Conservation (phyloP, 2,329 filamentous ascomycete species). For the Gliomastix tumulicola region DNA sequence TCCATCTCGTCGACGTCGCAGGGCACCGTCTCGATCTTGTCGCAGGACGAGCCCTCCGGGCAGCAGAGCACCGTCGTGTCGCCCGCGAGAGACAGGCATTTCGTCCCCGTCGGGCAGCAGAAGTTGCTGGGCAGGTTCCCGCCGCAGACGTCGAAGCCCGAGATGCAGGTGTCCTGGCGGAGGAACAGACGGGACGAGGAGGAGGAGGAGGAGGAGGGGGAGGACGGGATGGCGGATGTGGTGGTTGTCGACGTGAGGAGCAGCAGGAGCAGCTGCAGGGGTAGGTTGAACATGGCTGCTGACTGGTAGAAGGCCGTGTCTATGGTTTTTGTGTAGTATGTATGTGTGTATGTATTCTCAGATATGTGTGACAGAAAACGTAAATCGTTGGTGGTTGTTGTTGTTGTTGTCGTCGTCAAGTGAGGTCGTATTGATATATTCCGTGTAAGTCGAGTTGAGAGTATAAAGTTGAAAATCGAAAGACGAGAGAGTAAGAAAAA, state of each 20-base stretch:
- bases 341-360: no score
- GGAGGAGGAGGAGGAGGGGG: no score
- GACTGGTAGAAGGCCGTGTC: no score
- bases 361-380: no score
- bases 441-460: neutral
- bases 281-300: neutral
- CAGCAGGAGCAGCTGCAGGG: constrained; percentile 22
- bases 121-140: constrained; percentile 53
- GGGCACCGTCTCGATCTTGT: constrained; percentile 53
- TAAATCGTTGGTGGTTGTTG: no score
- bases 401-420: no score
- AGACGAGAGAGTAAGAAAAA: no score
- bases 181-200: no score
- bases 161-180: constrained; percentile 43
- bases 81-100: constrained; percentile 56
- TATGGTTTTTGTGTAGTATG: no score
- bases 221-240: constrained; percentile 28
- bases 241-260: constrained; percentile 30
- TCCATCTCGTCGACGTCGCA: constrained; percentile 60
- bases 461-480: no score
- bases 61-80: constrained; percentile 66
- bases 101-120: constrained; percentile 51
- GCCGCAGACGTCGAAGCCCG: constrained; percentile 45
- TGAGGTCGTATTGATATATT: no score
- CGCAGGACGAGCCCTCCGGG: constrained; percentile 49